phyloP scores from a whole-genome alignment of 257 asterid genomes.

The Mitragyna speciosa region DNA sequence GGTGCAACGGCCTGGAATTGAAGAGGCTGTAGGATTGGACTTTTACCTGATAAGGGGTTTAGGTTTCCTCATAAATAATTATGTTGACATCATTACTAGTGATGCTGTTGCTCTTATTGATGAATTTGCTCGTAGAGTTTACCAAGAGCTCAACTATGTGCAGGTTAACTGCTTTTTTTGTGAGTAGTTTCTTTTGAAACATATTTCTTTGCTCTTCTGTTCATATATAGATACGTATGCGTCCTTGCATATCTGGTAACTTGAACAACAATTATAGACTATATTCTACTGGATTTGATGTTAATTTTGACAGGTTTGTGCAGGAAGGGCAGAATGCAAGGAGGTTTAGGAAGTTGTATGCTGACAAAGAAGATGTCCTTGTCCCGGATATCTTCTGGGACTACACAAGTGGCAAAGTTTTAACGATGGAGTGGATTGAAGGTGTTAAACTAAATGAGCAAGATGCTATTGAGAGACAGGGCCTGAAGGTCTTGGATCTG shows the following conservation, averaged over 20 bases:
- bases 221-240: not conserved
- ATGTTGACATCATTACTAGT: conserved; percentile 71
- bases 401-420: conserved; percentile 89
- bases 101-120: conserved; percentile 92
- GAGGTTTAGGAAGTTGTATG: conserved; percentile 94
- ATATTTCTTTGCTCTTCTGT: not conserved
- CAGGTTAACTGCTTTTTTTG: conserved; percentile 57
- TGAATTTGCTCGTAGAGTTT: conserved; percentile 95
- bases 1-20: conserved; percentile 98
- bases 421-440: conserved; percentile 99
- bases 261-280: not conserved
- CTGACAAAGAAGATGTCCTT: conserved; percentile 90
- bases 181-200: not conserved
- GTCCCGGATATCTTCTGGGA: conserved; percentile 99
- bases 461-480: conserved; percentile 93
- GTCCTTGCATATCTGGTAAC: not conserved
- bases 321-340: conserved; percentile 99
- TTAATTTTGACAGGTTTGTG: conserved; percentile 65
- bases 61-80: conserved; percentile 76
- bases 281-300: conserved; percentile 45
- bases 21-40: conserved; percentile 88
- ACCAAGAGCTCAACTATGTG: conserved; percentile 95
- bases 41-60: conserved; percentile 86
- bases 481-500: conserved; percentile 90
- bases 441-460: conserved; percentile 94